Evolutionary conservation across 805 yeast species (phyloP), one percentile per base, ranked within the genome.

Genomic region (Lachancea sp.): DNA sequence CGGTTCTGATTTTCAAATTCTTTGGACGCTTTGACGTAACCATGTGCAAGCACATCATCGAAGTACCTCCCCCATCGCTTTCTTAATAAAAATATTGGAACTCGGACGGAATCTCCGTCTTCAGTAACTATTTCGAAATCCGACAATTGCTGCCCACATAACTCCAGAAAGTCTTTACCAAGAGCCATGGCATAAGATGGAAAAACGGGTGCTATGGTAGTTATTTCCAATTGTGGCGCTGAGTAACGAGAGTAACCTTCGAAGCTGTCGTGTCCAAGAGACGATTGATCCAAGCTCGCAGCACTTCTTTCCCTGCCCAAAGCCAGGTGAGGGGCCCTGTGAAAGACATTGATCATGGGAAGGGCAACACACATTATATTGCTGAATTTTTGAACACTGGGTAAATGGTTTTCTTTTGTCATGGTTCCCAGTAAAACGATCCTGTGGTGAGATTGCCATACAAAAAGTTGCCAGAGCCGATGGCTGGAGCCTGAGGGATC

Each of bases 51-150:
- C 15, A 84, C 50, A 51, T 72, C 71, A 50, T 81, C 81, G 56
- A 85, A 85, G 49, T 76, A 81, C 29, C 77, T 62, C 0, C 93
- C 93, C 95, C 95, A 85, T 57, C 93, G 69, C 52, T 80, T 82
- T 52, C 85, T 71, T 43, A 85, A 68, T 3, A 85, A 65, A 50
- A 69, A 71, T 39, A 79, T 48, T 0, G 90, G 82, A 3, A 81
- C 78, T 0, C 82, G 78, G 13, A 82, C 70, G n/a, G 79, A 65
- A 37, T 78, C 81, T 7, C 90, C 91, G 54, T 79, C 85, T n/a
- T 77, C 70, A 1, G 85, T 74, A 9, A 84, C 72, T 40, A 85
- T 68, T 57, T 84, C 89, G 58, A 85, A 79, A 63, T 85, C 93
- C 0, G 88, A 73, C 6, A 84, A 63, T 7, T 79, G 68, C 26